Evolutionary conservation across 805 yeast genomes (phyloP).

Genomic region (Candida schatavii): DNA sequence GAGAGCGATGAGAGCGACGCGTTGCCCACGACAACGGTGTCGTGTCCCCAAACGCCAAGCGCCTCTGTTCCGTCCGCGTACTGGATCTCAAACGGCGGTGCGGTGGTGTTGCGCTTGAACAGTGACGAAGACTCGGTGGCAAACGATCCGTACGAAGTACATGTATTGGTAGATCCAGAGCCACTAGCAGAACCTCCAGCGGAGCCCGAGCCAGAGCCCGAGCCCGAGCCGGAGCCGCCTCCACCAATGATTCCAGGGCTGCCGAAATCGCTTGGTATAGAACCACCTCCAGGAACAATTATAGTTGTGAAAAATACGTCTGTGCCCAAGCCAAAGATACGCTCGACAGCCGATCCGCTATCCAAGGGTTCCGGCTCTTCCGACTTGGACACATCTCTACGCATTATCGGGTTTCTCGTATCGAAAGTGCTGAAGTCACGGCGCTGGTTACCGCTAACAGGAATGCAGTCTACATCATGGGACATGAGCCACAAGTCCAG

Average conservation of each 20-base stretch:
- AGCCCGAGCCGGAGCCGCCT: constrained; percentile 1
- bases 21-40: constrained; percentile 52
- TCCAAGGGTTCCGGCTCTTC: neutral
- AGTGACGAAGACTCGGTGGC: constrained; percentile 37
- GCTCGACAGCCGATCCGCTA: neutral
- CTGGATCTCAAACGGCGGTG: constrained; percentile 37
- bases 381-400: neutral
- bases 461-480: constrained; percentile 22
- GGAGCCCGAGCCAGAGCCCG: constrained; percentile 2
- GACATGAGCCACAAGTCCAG: constrained; percentile 44
- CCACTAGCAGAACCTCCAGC: constrained; percentile 1
- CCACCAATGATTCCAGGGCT: constrained; percentile 3
- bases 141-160: constrained; percentile 49
- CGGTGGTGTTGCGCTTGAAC: constrained; percentile 40
- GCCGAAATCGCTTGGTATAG: neutral
- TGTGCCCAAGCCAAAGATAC: neutral
- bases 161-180: constrained; percentile 26
- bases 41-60: constrained; percentile 59
- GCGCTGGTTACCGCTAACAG: neutral
- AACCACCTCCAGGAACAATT: neutral
- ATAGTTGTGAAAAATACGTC: neutral
- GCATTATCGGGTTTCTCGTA: neutral
- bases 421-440: neutral
- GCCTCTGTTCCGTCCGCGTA: constrained; percentile 53
- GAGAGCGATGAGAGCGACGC: constrained; percentile 49